Evolutionary conservation across 352 stramenopile species (phyloP), one percentile per base, ranked within the genome.

Genomic region (Pythium angustatum): DNA sequence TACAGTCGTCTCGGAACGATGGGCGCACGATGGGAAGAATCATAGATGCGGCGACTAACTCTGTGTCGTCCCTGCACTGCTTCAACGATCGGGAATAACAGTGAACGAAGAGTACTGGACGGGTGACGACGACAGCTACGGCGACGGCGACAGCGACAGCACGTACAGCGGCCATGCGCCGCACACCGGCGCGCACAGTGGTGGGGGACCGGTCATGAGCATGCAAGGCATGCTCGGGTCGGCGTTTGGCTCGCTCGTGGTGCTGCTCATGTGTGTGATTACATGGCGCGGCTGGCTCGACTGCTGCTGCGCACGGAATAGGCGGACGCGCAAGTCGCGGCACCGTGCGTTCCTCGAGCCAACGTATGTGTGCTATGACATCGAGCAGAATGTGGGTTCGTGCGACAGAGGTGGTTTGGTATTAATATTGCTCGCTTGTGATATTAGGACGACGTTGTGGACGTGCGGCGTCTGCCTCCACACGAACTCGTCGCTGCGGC

Each of bases 221-320:
- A 51, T 56, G 31, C 54, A 64, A 21, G 55, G 28, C 2, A 45
- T 14, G 2, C 9, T 70, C 0, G 55, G 38, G 10, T 65, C 56
- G 21, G 63, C 24, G 22, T 26, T 70, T 21, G 56, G 63, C 7
- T 62, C 56, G 19, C 10, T 66, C 10, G 33, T 65, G 17, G 50
- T 66, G 12, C n/a, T 50, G 30, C 49, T 70, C 38, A 64, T 64
- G 56, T 64, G 54, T n/a, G 17, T 64, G 14, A 55, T 70, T 31
- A 65, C 50, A 49, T 64, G 63, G 55, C 47, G 56, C 14, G 63
- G 56, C 9, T 70, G 63, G 63, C 4, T 60, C 38, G 55, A 70
- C 40, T 65, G 63, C 48, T 64, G 47, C 63, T 57, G 28, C n/a
- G n/a, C n/a, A n/a, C n/a, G n/a, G n/a, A n/a, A n/a, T n/a, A n/a